phyloP scores from a whole-genome alignment of 2,329 filamentous ascomycete genomes.

The Colletotrichum sp. region DNA sequence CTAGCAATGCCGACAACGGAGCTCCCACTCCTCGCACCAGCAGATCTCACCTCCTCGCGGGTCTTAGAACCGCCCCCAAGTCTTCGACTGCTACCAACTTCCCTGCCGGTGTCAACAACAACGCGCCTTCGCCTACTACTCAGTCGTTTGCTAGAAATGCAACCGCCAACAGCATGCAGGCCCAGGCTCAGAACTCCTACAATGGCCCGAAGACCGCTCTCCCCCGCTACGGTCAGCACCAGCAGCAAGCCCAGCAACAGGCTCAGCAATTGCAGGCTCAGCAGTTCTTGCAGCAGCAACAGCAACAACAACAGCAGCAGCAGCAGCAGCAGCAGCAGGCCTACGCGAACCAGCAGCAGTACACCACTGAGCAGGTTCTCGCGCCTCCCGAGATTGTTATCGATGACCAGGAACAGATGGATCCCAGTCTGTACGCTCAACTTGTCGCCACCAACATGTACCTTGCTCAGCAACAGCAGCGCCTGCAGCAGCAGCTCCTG shows the following conservation, averaged over 20 bases:
- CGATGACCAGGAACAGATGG: constrained; percentile 75
- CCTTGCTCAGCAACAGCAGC: constrained; percentile 92
- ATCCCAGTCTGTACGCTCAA: constrained; percentile 86
- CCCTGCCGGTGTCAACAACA: constrained; percentile 64
- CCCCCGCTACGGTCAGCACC: constrained; percentile 49
- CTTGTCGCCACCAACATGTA: constrained; percentile 91
- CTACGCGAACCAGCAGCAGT: constrained; percentile 51
- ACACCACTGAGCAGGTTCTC: constrained; percentile 81
- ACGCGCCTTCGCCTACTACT: constrained; percentile 44
- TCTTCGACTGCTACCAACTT: constrained; percentile 76
- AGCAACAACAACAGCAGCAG: constrained; percentile 37
- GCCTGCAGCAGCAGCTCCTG: constrained; percentile 90
- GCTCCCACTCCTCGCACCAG: constrained; percentile 88
- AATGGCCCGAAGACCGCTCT: constrained; percentile 63
- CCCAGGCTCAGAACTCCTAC: constrained; percentile 48
- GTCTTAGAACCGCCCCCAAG: constrained; percentile 92
- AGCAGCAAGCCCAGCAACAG: constrained; percentile 23
- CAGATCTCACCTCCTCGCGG: constrained; percentile 91
- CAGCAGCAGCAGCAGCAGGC: constrained; percentile 31
- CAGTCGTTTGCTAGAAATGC: constrained; percentile 50
- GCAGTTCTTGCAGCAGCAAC: constrained; percentile 32
- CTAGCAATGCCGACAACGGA: constrained; percentile 70
- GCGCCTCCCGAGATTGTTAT: constrained; percentile 83
- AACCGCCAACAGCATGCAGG: constrained; percentile 50
- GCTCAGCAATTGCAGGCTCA: constrained; percentile 7